Base-by-base conservation (phyloP, 805 yeast genomes). In the Myxozyma lipomycoides region DNA sequence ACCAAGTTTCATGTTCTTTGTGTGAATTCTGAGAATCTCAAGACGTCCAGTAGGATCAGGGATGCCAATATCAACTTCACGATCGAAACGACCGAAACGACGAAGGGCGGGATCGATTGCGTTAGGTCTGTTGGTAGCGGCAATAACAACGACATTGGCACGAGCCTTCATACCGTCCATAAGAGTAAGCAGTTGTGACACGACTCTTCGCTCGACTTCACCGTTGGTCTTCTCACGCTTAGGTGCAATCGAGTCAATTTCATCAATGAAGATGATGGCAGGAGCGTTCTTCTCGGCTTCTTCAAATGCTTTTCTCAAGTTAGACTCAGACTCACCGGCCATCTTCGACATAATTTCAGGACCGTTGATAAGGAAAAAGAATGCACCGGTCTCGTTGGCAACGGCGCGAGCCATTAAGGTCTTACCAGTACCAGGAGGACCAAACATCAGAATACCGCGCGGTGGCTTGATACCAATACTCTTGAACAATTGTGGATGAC, bases 151-250 rank as follows among this genome's bases (percentile, higher is more conserved):
- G 62, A 88, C 85, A 67, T 93, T 93, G 37, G 98, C 85, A 73
- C 98, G 84, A n/a, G 98, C 96, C 74, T 91, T 91, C 98, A 93
- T 93, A 77, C 98, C 99, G 69, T 93, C 99, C 99, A 93, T 93
- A 62, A 93, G 78, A 18, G 99, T 93, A 69, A 93, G 81, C 67
- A 93, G 79, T 75, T 93, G 98, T 26, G 98, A 91, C 55, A 93
- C 99, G 50, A 93, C 98, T 76, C 99, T 85, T 76, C 98, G 84
- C 75, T 93, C 99, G 63, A 93, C 98, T 73, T 93, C 98, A 75
- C 98, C 98, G 69, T 93, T 93, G 48, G 98, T 93, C 82, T 93
- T 93, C 77, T 93, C 98, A 77, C 98, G 88, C 84, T 93, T 93
- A 70, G 98, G 98, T 46, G 98, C 98, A 65, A 93, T 93, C 15